Evolutionary conservation across 257 asterid species (phyloP).

Genomic region (Fraxinus cuspidata): DNA sequence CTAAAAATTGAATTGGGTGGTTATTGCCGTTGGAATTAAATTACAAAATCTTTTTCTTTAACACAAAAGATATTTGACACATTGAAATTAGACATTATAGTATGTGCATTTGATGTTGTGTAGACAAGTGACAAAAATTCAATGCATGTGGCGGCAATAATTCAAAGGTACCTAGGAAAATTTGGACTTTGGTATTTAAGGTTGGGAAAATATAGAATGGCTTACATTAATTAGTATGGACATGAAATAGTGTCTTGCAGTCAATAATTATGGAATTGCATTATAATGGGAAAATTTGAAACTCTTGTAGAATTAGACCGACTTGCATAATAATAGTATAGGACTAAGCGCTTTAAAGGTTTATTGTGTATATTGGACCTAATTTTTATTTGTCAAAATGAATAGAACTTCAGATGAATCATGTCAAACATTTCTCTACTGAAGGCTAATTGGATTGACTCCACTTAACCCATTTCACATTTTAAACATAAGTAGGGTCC

Average conservation of each 20-base stretch:
- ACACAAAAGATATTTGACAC: background rate
- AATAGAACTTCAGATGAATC: too few species aligned
- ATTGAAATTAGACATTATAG: constrained; percentile 12
- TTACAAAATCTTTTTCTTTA: background rate
- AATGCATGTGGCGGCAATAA: constrained; percentile 7
- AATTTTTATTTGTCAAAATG: too few species aligned
- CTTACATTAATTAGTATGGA: background rate
- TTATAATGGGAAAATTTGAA: too few species aligned
- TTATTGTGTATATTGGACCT: too few species aligned
- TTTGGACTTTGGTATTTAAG: constrained; percentile 25
- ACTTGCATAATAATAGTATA: too few species aligned
- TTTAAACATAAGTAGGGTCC: too few species aligned
- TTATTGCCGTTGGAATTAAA: background rate
- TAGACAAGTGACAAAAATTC: background rate
- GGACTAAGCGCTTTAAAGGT: too few species aligned
- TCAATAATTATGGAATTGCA: background rate
- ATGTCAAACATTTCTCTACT: too few species aligned
- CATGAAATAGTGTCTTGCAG: background rate
- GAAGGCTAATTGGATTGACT: too few species aligned
- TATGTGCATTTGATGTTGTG: constrained; percentile 9
- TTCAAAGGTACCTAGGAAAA: constrained; percentile 21
- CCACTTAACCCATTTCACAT: too few species aligned
- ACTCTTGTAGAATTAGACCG: too few species aligned
- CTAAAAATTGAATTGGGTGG: constrained; percentile 7
- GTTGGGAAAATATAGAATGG: constrained; percentile 10